phyloP scores from a whole-genome alignment of 345 rosid species.

The Cardamine resedifolia region DNA sequence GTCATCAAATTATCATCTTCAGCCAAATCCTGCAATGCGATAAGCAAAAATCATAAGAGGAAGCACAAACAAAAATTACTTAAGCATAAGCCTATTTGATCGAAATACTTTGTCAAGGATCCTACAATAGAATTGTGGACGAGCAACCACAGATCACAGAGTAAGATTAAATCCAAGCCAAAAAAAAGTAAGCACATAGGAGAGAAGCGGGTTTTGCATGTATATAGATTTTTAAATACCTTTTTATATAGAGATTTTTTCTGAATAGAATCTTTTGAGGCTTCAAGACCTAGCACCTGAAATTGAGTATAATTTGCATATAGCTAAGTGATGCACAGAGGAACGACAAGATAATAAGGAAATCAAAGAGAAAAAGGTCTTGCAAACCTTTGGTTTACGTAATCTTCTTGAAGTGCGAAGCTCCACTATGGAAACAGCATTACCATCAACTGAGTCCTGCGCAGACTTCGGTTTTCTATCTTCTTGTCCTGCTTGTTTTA shows the following conservation, averaged over 20 bases:
- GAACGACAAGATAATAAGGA: background rate
- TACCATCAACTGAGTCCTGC: slow-evolving; percentile 27
- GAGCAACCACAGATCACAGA: slow-evolving; percentile 12
- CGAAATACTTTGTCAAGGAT: slow-evolving; percentile 15
- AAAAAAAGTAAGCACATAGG: background rate
- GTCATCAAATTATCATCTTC: slow-evolving; percentile 42
- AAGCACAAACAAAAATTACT: background rate
- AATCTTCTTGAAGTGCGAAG: slow-evolving; percentile 28
- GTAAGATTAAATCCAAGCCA: slow-evolving; percentile 18
- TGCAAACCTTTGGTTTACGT: slow-evolving; percentile 38
- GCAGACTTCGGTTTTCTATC: slow-evolving; percentile 42
- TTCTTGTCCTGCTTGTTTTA: slow-evolving; percentile 41
- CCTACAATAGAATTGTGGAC: background rate
- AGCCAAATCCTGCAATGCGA: slow-evolving; percentile 43
- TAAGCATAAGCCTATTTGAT: slow-evolving; percentile 12
- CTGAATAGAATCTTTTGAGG: slow-evolving; percentile 34
- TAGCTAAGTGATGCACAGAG: slow-evolving; percentile 10
- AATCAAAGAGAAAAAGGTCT: slow-evolving; percentile 1
- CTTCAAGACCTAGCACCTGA: slow-evolving; percentile 29
- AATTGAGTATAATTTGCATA: background rate
- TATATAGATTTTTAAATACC: slow-evolving; percentile 43
- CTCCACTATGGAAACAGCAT: slow-evolving; percentile 10
- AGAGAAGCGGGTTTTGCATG: background rate
- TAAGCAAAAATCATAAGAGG: slow-evolving; percentile 11
- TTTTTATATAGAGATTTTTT: slow-evolving; percentile 40